A percentile compares a stretch with the other conserved stretches of the same genome.
phyloP scores from a whole-genome alignment of 2,329 filamentous ascomycete genomes.

The Stromatinia cepivora region DNA sequence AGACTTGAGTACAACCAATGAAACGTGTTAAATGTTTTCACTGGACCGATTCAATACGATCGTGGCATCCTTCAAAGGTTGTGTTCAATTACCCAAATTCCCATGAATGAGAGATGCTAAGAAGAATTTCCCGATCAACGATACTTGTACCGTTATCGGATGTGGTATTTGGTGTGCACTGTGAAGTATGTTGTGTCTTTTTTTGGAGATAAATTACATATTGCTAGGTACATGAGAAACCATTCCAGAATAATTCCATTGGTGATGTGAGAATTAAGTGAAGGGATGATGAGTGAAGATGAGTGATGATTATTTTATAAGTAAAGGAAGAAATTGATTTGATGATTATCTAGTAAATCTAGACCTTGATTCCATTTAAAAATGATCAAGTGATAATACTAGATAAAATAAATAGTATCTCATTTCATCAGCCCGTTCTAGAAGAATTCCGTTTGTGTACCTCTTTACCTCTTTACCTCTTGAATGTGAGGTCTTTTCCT shows the following conservation, averaged over 20 bases:
- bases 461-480: neutral
- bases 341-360: neutral
- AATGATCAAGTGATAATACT: neutral
- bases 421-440: neutral
- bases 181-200: neutral
- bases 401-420: neutral
- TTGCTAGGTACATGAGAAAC: neutral
- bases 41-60: constrained; percentile 14
- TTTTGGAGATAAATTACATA: neutral
- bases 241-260: neutral
- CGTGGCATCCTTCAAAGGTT: neutral
- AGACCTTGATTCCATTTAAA: neutral
- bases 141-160: neutral
- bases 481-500: neutral
- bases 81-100: neutral
- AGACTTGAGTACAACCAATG: neutral
- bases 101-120: constrained; percentile 2
- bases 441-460: constrained; percentile 1
- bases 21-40: neutral
- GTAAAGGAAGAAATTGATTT: neutral
- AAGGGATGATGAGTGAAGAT: neutral
- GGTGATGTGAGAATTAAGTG: neutral
- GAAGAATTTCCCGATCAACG: constrained; percentile 17
- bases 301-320: neutral
- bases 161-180: neutral